These are phyloP conservation scores for Prinsepia uniflora DNA, from an alignment of 306 rosid species.

Conservation along the genomic window DNA sequence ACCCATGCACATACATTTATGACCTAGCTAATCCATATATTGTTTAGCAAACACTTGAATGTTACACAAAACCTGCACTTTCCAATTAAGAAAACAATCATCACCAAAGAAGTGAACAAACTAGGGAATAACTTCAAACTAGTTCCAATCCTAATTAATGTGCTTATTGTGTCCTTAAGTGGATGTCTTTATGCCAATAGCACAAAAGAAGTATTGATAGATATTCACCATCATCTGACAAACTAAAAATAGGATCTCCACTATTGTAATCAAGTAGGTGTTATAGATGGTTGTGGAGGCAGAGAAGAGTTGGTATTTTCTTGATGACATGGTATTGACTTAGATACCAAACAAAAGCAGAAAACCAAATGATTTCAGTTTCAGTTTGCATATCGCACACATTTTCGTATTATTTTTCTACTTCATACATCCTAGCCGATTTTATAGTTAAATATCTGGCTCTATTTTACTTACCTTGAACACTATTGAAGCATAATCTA, in stretches of 20 bases:
- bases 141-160: no score
- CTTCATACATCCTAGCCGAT: conserved; percentile 8
- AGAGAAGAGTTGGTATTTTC: conserved; percentile 33
- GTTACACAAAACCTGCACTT: conserved; percentile 77
- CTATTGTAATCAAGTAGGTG: no score
- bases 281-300: no score
- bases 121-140: no score
- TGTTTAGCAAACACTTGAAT: conserved; percentile 93
- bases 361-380: conserved; percentile 13
- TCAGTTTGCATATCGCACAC: neutral
- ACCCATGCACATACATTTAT: no score
- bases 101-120: neutral
- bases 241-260: no score
- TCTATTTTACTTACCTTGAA: conserved; percentile 64
- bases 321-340: conserved; percentile 79
- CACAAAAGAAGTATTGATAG: no score
- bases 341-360: conserved; percentile 63
- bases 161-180: no score
- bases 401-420: neutral
- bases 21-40: no score
- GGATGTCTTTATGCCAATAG: no score
- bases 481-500: conserved; percentile 87
- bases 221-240: no score
- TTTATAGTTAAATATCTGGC: neutral
- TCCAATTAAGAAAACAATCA: conserved; percentile 32